Evolutionary conservation across 2,329 filamentous ascomycete genomes (phyloP), one percentile per base, ranked within the genome.

Genomic region (Teratosphaeria zuluensis): DNA sequence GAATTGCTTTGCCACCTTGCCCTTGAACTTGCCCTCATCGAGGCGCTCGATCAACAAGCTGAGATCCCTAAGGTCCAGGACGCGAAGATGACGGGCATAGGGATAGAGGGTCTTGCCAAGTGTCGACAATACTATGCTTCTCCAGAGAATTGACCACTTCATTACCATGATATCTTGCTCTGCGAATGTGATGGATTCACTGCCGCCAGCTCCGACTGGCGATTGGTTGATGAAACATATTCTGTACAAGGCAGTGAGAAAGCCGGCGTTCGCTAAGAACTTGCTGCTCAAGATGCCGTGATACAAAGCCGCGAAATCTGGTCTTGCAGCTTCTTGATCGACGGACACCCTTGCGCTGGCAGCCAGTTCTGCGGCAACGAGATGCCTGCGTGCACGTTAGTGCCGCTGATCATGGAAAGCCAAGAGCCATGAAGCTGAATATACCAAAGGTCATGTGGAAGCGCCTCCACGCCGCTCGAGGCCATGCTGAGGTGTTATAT

Each of bases 51-150:
- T 75, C 24, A 88, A 75, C 48, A 82, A 74, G 11, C 76, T 73
- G 1, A 90, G 76, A 66, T 86, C 83, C 56, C 82, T 77, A 9
- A 90, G 77, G 63, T 86, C 82, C 42, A 90, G 75, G 30, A 78
- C 77, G 58, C 80, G 82, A 58, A 90, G 81, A 71, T 87, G 89
- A 42, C 82, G 77, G 65, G 83, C 87, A 68, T 91, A 91, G 0
- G 86, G 86, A 62, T 84, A 86, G 19, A 83, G 74, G 0, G 87
- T 88, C 62, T 76, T 73, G 28, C 79, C 81, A 51, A 86, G 72
- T 59, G 84, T 84, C 8, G 87, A 90, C 7, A 84, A 74, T 59
- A 88, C 81, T 63, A 90, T 82, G 1, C 85, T 85, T 55, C 81
- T 80, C 87, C 87, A 90, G 54, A 88, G 71, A 6, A 81, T 77